These are phyloP conservation scores for Pistacia atlantica DNA, from an alignment of 345 rosid species.

Conservation along the genomic window DNA sequence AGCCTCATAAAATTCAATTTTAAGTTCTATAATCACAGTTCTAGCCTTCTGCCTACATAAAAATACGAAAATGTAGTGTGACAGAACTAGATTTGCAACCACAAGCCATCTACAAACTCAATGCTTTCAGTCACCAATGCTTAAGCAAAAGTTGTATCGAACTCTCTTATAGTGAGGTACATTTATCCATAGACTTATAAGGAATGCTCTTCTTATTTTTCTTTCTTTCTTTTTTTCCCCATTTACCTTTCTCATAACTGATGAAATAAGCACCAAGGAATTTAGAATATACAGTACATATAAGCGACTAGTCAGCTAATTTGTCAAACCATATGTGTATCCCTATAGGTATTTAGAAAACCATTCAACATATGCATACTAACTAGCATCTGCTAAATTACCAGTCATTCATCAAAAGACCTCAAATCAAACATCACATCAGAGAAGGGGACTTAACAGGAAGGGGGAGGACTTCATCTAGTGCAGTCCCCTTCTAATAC, in stretches of 20 bases:
- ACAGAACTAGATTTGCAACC: neutral
- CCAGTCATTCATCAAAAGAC: neutral
- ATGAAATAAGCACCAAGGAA: neutral
- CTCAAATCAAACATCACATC: neutral
- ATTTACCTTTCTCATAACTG: too few relatives aligned
- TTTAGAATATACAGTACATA: neutral
- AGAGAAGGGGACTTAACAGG: neutral
- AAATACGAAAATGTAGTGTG: too few relatives aligned
- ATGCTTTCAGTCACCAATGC: neutral
- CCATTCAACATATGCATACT: neutral
- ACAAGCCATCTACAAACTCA: neutral
- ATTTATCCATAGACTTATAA: neutral
- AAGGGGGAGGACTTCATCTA: neutral
- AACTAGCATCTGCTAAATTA: neutral
- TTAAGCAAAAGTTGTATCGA: neutral
- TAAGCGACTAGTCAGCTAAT: neutral
- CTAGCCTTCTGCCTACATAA: too few relatives aligned
- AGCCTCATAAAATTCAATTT: too few relatives aligned
- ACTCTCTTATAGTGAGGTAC: too few relatives aligned
- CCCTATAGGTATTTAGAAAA: too few relatives aligned
- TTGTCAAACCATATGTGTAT: too few relatives aligned
- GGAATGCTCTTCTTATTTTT: neutral
- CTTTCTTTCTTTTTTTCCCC: too few relatives aligned
- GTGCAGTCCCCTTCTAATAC: conserved; percentile 29
- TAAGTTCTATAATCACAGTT: too few relatives aligned